Evolutionary conservation across 2,329 filamentous ascomycete species (phyloP), one percentile per base, ranked within the genome.

Genomic region (Aquanectria penicillioides): DNA sequence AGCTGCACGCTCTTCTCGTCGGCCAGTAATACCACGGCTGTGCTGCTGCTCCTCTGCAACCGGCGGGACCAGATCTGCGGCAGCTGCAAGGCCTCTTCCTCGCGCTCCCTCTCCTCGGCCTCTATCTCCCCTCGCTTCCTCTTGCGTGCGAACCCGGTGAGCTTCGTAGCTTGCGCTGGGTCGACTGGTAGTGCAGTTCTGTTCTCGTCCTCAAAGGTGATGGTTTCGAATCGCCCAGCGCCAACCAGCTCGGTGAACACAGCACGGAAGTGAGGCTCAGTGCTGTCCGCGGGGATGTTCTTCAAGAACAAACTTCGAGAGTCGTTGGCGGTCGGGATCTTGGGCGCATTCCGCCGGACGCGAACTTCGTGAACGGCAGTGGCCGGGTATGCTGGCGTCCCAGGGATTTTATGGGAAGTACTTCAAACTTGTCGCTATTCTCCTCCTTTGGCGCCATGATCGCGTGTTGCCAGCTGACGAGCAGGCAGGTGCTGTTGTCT

Each of bases 281-380:
- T 96, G 58, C 92, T 89, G 72, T 97, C 94, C 62, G 90, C 82
- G 6, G 95, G 95, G 1, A 96, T 79, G 70, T 99, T 98, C 63
- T 94, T 91, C n/a, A 97, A 74, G 77, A 97, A 99, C 15, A 99
- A 83, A 61, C 91, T 93, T 67, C 94, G 89, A 13, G 86, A 80
- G 68, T 94, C 90, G 74, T 91, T 85, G 52, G 85, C 81, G 7
- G 90, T 90, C 12, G 91, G 87, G 34, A 91, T 84, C 77, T 90
- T 92, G 60, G 94, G 93, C 40, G 89, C 84, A 76, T 98, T 94
- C 53, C 87, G 87, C 65, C 92, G 92, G 53, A 98, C 78, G 78
- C 97, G 97, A 69, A 98, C 81, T 77, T 94, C 92, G 78, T 98
- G 95, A 46, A 86, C 86, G 57, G 88, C 83, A 37, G 83, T 76